phyloP scores from a whole-genome alignment of 805 yeast species.

The Wickerhamomyces sydowiorum region DNA sequence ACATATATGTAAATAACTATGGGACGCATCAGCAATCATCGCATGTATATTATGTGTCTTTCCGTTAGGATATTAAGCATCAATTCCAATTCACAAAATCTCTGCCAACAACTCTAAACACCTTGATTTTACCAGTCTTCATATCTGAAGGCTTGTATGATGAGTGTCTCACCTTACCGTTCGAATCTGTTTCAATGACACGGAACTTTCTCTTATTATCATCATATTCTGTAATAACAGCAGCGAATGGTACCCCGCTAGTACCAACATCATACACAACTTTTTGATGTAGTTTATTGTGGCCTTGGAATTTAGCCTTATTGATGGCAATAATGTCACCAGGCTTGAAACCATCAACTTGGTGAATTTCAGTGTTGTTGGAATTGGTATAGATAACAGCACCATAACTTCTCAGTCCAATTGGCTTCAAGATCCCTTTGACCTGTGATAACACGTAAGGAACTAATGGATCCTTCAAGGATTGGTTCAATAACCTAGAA shows the following conservation, averaged over 20 bases:
- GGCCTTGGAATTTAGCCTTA: constrained; percentile 68
- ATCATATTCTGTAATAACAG: constrained; percentile 71
- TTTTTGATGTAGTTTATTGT: constrained; percentile 51
- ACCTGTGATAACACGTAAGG: constrained; percentile 30
- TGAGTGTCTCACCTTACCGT: constrained; percentile 50
- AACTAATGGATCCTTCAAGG: constrained; percentile 24
- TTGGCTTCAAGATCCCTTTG: constrained; percentile 43
- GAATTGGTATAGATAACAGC: constrained; percentile 56
- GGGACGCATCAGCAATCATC: no score
- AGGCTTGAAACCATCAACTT: constrained; percentile 58
- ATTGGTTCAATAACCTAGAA: constrained; percentile 24
- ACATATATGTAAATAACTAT: neutral
- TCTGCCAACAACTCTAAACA: constrained; percentile 74
- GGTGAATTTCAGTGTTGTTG: constrained; percentile 42
- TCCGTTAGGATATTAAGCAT: no score
- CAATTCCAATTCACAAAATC: constrained; percentile 66
- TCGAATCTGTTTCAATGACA: constrained; percentile 51
- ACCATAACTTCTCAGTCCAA: constrained; percentile 71
- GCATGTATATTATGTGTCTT: neutral
- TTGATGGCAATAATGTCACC: constrained; percentile 83
- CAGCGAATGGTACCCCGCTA: constrained; percentile 45
- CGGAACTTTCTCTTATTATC: constrained; percentile 61
- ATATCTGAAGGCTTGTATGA: constrained; percentile 67
- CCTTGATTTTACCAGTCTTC: constrained; percentile 72
- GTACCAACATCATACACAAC: constrained; percentile 53